Base-by-base conservation (phyloP, 345 rosid species). In the Crucihimalaya himalaica region DNA sequence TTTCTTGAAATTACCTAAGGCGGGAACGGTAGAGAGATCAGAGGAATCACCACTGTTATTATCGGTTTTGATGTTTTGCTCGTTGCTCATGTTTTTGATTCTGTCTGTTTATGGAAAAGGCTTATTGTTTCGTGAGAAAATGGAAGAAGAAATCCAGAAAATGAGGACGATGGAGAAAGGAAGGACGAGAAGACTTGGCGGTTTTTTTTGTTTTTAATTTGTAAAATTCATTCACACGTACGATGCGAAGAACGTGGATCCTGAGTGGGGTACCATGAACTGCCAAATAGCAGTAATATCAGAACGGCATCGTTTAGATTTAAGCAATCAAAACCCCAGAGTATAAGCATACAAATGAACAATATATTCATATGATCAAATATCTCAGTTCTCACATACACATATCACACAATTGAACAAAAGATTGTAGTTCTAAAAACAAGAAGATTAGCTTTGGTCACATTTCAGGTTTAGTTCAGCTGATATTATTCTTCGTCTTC, bases 181-280 rank as follows among this genome's bases (percentile, higher is more conserved):
- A 63, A 63, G 66, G 76, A 76, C 72, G 76, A 47, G 80, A 77
- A 70, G 76, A 77, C 59, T 70, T 55, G 0, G 54, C 48, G 66
- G 66, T 3, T 32, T 16, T 40, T 6, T 29, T 20, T 19, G n/a
- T 59, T 23, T 53, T 2, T n/a, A 8, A 45, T 63, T 63, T 63
- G 54, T 48, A 67, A 50, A 50, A 20, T 23, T 56, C 18, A 35
- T 35, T 65, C 42, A 64, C 15, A 67, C 78, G 68, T 66, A 23
- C 7, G 43, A 31, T 20, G 12, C 14, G 45, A 66, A 28, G 46
- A 60, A 68, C 70, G 70, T 76, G 75, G 23, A 53, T 13, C 25
- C 70, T 73, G 53, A 69, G 79, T 70, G 75, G 71, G 0, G 25
- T 34, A 12, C 70, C 75, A 76, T 47, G 20, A 76, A 34, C 65